Base-by-base conservation (phyloP, 805 yeast genomes). In the Kockiozyma suomiensis region DNA sequence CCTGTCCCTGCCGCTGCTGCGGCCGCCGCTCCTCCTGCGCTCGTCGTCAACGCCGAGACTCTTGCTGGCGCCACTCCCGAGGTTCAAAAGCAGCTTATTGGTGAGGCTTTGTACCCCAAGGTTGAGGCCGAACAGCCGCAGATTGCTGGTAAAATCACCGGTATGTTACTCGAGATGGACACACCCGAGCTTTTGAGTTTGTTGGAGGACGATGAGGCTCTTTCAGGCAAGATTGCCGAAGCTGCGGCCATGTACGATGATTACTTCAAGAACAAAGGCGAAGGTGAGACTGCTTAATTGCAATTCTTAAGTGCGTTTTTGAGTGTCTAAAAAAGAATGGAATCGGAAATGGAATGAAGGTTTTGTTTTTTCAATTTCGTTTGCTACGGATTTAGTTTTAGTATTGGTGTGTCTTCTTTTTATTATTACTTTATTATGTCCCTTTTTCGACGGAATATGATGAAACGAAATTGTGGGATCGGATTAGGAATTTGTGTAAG, bases 61-160 rank as follows among this genome's bases (percentile, higher is more conserved):
- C 80, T 89, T 68, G 88, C 88, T 70, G 85, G 85, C 68, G 78
- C 69, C 50, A 72, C 74, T 28, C 94, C 90, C 75, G 89, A 85
- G 73, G 94, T 87, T 74, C 97, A 91, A 82, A 93, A 93, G 90
- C 93, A 96, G 84, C 84, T 91, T 74, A 84, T 94, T 75, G 99
- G 99, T 80, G 97, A 94, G 83, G 96, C 91, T 75, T 83, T 94
- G 74, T 94, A 93, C 84, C 91, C 96, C 74, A 89, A 86, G 84
- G 88, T 94, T 73, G 85, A 87, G 68, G 85, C 91, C 68, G 85
- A 85, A 70, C 96, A 91, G 74, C 88, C 87, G 61, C 97, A 91
- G 79, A 90, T 96, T 73, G 97, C 97, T 69, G 97, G 97, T 80
- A 93, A 92, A 82, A 90, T 94, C 76, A 94, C 99, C 68, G 97